Evolutionary conservation across 352 stramenopile genomes (phyloP), one percentile per base, ranked within the genome.

Genomic region (Globisporangium nunn): DNA sequence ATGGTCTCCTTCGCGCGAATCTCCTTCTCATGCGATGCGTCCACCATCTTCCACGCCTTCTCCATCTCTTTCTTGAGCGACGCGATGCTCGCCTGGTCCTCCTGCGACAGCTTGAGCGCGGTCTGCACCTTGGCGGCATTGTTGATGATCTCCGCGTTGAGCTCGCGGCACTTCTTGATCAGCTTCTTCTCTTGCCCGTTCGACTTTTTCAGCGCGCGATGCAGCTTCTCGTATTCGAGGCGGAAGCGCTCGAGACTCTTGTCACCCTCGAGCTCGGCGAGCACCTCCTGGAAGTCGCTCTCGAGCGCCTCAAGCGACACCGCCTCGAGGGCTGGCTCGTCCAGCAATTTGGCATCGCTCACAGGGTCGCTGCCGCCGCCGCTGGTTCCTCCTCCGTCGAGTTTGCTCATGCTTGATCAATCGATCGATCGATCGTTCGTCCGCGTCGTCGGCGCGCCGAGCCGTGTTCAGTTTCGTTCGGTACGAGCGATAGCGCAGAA

Each of bases 41-140:
- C 91, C 61, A 98, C 70, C 88, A 96, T 96, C 67, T 97, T 92
- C 85, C 83, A 96, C n/a, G 89, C 82, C 64, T 95, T 97, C 54
- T 98, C 92, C 70, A 98, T 97, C 74, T 99, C 93, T 58, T 98
- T 98, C 66, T 97, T 95, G 48, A 98, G 78, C 51, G 81, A 90
- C 29, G 75, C 72, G 64, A 98, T 98, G 56, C 89, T 97, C 39
- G 79, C 82, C 52, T 98, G 85, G 63, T 98, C 89, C 67, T 98
- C 91, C 73, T 98, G 89, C 46, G 89, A 91, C 47, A 98, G 77
- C 68, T 98, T 97, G 35, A 98, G 74, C 18, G 94, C 94, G 23
- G 88, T 97, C 64, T 98, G 89, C 46, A 98, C 91, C 62, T 98
- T 98, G 37, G 92, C 88, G 28, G 91, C 92, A 66, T 98, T 98